Conservation (phyloP, 192 early-diverging fungal species). For the Coemansia sp. region DNA sequence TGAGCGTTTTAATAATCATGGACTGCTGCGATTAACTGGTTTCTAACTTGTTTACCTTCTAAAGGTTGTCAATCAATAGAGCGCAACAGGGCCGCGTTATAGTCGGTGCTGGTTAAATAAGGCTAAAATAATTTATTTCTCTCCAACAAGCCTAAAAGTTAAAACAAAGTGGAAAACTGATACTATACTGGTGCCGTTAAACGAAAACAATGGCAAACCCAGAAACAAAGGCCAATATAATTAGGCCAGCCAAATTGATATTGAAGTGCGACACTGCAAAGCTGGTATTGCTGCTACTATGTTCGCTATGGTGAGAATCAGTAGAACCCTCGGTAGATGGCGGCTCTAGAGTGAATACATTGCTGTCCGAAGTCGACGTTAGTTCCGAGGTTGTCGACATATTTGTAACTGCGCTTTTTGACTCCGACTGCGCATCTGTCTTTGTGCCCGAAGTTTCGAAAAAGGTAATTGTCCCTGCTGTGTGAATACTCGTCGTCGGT, state of each 20-base stretch:
- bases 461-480: neutral
- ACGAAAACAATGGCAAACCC: neutral
- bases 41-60: too few relatives aligned
- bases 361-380: neutral
- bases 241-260: neutral
- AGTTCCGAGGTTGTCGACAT: neutral
- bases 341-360: conserved; percentile 3
- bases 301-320: neutral
- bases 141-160: too few relatives aligned
- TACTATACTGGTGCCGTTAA: too few relatives aligned
- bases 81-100: too few relatives aligned
- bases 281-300: neutral
- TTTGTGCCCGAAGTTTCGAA: neutral
- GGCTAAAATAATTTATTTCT: too few relatives aligned
- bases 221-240: neutral
- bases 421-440: neutral
- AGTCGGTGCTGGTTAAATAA: too few relatives aligned
- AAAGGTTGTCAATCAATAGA: too few relatives aligned
- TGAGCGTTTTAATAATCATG: too few relatives aligned
- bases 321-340: neutral
- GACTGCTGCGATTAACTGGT: too few relatives aligned
- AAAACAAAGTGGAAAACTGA: too few relatives aligned
- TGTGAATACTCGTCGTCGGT: neutral
- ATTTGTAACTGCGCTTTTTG: neutral
- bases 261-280: neutral